Percentiles rank a stretch among this genome's conserved stretches.
phyloP scores from a whole-genome alignment of 768 basidiomycete genomes.

The Mycena floridula region DNA sequence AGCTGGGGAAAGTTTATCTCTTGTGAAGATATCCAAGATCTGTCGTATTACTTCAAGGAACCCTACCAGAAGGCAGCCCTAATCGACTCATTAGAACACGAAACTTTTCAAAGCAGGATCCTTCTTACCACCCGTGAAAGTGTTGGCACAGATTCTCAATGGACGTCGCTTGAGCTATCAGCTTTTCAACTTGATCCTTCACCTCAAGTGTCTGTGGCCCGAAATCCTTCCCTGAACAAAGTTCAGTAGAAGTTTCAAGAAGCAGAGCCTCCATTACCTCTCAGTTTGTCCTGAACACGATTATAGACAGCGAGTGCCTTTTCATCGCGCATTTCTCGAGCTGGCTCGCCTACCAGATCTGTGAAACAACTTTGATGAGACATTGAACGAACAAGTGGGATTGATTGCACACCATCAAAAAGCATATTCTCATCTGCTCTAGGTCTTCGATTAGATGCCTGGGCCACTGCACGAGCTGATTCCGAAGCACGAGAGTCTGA shows the following conservation, averaged over 20 bases:
- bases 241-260: conserved; percentile 1
- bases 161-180: conserved; percentile 90
- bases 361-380: background rate
- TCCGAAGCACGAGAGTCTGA: conserved; percentile 62
- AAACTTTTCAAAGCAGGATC: background rate
- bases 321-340: conserved; percentile 87
- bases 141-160: conserved; percentile 95
- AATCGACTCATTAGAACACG: conserved; percentile 2
- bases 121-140: conserved; percentile 83
- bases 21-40: too few species aligned
- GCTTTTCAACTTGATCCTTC: conserved; percentile 81
- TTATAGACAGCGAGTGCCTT: conserved; percentile 87
- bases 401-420: conserved; percentile 61
- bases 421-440: conserved; percentile 94
- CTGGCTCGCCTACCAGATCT: conserved; percentile 46
- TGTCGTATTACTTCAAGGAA: too few species aligned
- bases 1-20: too few species aligned
- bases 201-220: conserved; percentile 78
- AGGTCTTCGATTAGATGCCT: conserved; percentile 73
- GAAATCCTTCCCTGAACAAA: conserved; percentile 76
- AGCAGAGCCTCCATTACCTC: conserved; percentile 42
- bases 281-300: conserved; percentile 92
- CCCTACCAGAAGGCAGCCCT: too few species aligned
- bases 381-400: background rate
- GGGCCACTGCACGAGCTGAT: conserved; percentile 57